These are phyloP conservation scores for Colletotrichum sp. DNA, from an alignment of 2,329 filamentous ascomycete genomes.

Conservation along the genomic window DNA sequence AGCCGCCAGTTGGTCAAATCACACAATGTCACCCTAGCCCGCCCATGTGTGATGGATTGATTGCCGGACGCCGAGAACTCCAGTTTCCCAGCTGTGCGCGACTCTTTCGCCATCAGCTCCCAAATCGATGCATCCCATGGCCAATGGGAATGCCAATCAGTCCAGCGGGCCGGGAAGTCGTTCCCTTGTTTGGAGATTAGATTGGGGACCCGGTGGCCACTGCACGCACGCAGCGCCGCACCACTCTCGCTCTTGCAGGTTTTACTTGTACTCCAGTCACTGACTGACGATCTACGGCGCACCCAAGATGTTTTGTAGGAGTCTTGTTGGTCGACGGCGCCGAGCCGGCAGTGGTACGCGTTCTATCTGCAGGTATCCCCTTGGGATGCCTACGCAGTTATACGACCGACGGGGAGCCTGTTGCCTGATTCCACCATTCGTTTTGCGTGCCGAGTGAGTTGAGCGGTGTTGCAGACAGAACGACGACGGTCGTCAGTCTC, in stretches of 20 bases:
- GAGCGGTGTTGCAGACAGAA: background rate
- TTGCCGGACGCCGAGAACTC: constrained; percentile 2
- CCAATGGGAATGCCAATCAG: background rate
- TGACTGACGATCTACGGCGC: background rate
- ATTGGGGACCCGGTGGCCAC: background rate
- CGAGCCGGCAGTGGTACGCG: background rate
- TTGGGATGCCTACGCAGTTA: background rate
- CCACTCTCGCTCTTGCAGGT: background rate
- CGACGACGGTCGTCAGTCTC: background rate
- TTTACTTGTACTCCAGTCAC: background rate
- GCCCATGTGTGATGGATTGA: constrained; percentile 7
- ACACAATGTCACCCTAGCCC: background rate
- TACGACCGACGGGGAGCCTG: background rate
- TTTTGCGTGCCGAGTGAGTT: background rate
- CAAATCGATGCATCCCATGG: background rate
- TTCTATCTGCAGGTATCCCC: background rate
- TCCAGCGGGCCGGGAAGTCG: background rate
- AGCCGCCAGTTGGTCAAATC: background rate
- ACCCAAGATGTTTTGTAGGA: background rate
- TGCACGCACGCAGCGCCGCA: background rate
- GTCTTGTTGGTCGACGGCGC: background rate
- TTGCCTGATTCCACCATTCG: background rate
- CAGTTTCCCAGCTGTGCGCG: background rate
- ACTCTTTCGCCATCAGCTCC: background rate
- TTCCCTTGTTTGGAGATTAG: constrained; percentile 1